Evolutionary conservation across 148 eudicot genomes (phyloP), one percentile per base, ranked within the genome.

Genomic region (Fagopyrum homotropicum): DNA sequence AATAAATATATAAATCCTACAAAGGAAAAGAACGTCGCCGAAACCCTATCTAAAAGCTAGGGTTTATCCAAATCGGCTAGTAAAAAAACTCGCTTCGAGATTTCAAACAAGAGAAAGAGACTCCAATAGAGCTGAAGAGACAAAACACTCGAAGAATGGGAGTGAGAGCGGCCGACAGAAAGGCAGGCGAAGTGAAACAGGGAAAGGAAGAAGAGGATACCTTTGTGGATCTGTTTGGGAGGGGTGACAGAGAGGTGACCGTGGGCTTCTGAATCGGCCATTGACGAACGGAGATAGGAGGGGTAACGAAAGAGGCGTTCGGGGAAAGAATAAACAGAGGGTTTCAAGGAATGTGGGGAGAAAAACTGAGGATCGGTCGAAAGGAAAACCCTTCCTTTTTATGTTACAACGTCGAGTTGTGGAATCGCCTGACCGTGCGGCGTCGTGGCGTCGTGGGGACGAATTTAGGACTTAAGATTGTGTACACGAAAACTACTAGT

Each of bases 201-300:
- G 70, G 30, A 22, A 22, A 16, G 45, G 54, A 35, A 47, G 19
- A 22, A 49, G 26, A 30, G 51, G 19, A 16, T 73, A 89, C 91
- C 91, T 88, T 85, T 83, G 79, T 85, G 69, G 87, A 90, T 86
- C 91, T 80, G 88, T 78, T 19, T 73, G 74, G 78, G 79, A 69
- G 83, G 48, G 68, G 77, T 46, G 80, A 81, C 44, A 9, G 83
- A 68, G 47, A 74, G 79, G 45, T 68, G 76, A 19, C 74, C 61
- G 84, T 85, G 91, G 75, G 89, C 76, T 73, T 84, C 84, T 71
- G 85, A 75, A 57, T 79, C 77, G n/a, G 91, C 94, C 94, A 90
- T 90, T 70, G 92, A 75, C 83, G 89, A 84, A 78, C 81, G 77
- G 55, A 30, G 82, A 72, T 22, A 22, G 26, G 76, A 47, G 78